phyloP scores from a whole-genome alignment of 768 basidiomycete genomes.

The Lactifluus hygrophoroides region DNA sequence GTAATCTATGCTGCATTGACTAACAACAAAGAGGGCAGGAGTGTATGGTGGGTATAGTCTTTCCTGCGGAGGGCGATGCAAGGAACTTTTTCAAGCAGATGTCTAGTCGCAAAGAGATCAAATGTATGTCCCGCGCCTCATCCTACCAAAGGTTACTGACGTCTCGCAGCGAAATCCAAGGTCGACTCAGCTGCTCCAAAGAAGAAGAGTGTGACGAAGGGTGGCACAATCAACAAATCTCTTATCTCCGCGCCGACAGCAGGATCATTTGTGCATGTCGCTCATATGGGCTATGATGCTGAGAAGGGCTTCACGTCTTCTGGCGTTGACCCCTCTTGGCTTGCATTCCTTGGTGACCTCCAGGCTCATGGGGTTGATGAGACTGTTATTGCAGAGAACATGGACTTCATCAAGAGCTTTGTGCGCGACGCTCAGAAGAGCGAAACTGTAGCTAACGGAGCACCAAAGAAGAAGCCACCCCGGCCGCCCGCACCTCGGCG shows the following conservation, averaged over 20 bases:
- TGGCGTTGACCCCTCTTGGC: conserved; percentile 90
- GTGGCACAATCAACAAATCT: conserved; percentile 85
- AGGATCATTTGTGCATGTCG: conserved; percentile 81
- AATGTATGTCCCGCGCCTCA: conserved; percentile 22
- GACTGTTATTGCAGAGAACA: conserved; percentile 65
- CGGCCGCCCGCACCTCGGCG: conserved; percentile 33
- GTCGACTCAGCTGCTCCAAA: conserved; percentile 36
- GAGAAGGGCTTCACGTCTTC: conserved; percentile 80
- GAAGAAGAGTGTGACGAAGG: conserved; percentile 50
- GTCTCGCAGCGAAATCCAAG: conserved; percentile 35
- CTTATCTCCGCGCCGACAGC: conserved; percentile 77
- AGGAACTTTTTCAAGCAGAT: conserved; percentile 83
- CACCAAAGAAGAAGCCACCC: conserved; percentile 26
- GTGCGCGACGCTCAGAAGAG: conserved; percentile 42
- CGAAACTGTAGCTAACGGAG: conserved; percentile 16
- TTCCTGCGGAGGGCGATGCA: conserved; percentile 80
- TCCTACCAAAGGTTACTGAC: neutral
- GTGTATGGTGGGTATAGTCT: conserved; percentile 88
- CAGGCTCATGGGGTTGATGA: conserved; percentile 56
- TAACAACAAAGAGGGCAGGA: conserved; percentile 39
- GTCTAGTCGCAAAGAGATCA: conserved; percentile 50
- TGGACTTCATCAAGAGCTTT: conserved; percentile 85
- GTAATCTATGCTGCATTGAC: neutral
- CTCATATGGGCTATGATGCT: conserved; percentile 90
- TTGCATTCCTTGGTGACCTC: conserved; percentile 57